phyloP scores from a whole-genome alignment of 495 filamentous ascomycete species.

The Neurospora sp. region DNA sequence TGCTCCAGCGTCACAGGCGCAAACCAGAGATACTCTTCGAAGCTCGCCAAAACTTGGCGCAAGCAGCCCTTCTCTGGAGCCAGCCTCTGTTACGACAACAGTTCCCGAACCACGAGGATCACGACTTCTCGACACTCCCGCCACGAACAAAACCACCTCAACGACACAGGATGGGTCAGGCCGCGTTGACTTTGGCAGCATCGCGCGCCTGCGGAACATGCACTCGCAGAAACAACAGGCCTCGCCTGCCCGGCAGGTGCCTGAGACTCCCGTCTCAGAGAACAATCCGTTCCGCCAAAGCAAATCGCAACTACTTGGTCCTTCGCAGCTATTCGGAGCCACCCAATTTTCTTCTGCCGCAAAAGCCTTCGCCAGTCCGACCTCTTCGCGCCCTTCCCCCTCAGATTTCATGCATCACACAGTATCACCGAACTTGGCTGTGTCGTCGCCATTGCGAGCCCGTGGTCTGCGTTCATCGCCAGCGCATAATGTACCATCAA shows the following conservation, averaged over 20 bases:
- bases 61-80: constrained; percentile 1
- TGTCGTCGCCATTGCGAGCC: constrained; percentile 35
- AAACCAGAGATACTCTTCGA: not conserved
- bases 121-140: constrained; percentile 15
- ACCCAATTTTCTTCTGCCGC: constrained; percentile 36
- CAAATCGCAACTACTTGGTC: constrained; percentile 25
- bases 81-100: constrained; percentile 4
- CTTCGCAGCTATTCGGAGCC: constrained; percentile 35
- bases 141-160: constrained; percentile 3
- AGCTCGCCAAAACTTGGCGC: not conserved
- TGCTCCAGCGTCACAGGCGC: constrained; percentile 3
- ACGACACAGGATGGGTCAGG: constrained; percentile 14
- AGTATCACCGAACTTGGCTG: constrained; percentile 26
- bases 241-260: constrained; percentile 8
- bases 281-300: constrained; percentile 30
- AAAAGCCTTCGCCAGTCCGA: constrained; percentile 31
- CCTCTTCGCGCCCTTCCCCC: constrained; percentile 40
- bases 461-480: constrained; percentile 32
- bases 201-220: constrained; percentile 1
- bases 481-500: constrained; percentile 19
- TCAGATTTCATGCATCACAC: constrained; percentile 25
- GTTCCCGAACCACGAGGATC: constrained; percentile 17
- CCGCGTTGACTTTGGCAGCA: constrained; percentile 12
- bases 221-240: constrained; percentile 7
- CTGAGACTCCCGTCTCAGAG: constrained; percentile 33